Conservation (phyloP, 2,329 filamentous ascomycete genomes). For the Nigrograna mackinnonii region DNA sequence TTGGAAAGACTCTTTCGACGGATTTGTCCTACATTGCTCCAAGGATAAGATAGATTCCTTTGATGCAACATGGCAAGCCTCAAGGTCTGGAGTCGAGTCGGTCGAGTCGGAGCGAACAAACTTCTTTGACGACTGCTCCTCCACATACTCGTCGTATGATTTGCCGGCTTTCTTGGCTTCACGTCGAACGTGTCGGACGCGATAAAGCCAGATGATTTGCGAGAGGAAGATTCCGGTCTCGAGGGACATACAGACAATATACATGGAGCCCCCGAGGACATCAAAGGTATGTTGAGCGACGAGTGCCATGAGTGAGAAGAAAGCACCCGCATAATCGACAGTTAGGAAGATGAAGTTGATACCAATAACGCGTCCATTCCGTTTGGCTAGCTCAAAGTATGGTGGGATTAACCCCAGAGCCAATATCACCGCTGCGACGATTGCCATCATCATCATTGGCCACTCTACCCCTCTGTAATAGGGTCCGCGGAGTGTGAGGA, state of each 20-base stretch:
- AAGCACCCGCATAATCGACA: slow-evolving; percentile 64
- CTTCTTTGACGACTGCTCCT: slow-evolving; percentile 22
- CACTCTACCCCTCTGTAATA: slow-evolving; percentile 58
- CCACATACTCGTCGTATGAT: slow-evolving; percentile 59
- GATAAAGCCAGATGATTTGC: slow-evolving; percentile 62
- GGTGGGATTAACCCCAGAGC: slow-evolving; percentile 61
- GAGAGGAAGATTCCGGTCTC: slow-evolving; percentile 64
- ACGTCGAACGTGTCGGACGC: slow-evolving; percentile 56
- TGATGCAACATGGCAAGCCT: slow-evolving; percentile 16
- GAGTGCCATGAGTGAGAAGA: slow-evolving; percentile 67
- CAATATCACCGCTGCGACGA: slow-evolving; percentile 61
- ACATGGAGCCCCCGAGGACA: slow-evolving; percentile 62
- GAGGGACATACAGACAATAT: slow-evolving; percentile 61
- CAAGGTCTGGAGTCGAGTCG: slow-evolving; percentile 30
- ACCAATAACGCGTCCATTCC: slow-evolving; percentile 63
- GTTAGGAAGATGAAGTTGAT: slow-evolving; percentile 63
- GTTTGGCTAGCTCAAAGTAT: slow-evolving; percentile 65
- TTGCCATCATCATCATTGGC: slow-evolving; percentile 60
- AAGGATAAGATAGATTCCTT: slow-evolving; percentile 5
- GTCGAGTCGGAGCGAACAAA: slow-evolving; percentile 17
- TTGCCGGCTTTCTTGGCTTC: slow-evolving; percentile 56
- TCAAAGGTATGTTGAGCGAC: slow-evolving; percentile 66
- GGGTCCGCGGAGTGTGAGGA: slow-evolving; percentile 61
- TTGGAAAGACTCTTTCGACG: too few relatives aligned
- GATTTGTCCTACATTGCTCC: slow-evolving; percentile 14